These are phyloP conservation scores for Daldinia vernicosa DNA, from an alignment of 495 filamentous ascomycete genomes.

Conservation along the genomic window DNA sequence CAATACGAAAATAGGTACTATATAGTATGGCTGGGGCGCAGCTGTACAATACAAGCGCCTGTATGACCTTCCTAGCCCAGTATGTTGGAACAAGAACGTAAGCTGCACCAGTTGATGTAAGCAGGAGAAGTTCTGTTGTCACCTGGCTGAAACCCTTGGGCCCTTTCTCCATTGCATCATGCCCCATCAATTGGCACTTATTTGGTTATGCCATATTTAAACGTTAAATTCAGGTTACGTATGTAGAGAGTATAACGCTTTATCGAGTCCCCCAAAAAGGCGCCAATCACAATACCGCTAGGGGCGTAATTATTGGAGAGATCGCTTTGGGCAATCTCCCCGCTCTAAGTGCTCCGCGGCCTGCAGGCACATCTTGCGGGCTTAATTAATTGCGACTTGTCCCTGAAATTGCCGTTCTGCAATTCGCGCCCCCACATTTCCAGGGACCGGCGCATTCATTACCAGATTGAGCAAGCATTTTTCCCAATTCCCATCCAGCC, in stretches of 20 bases:
- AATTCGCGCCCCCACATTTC: conserved; percentile 28
- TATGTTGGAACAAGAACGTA: neutral
- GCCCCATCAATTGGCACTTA: neutral
- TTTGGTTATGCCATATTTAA: neutral
- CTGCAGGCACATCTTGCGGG: conserved; percentile 1
- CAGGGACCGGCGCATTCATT: conserved; percentile 25
- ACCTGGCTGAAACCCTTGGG: neutral
- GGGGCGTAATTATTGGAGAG: conserved; percentile 14
- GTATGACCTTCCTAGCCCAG: neutral
- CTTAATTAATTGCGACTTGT: conserved; percentile 44
- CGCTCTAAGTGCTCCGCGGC: conserved; percentile 18
- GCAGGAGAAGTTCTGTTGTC: neutral
- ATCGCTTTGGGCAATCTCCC: conserved; percentile 38
- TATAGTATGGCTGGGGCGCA: neutral
- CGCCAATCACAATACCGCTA: conserved; percentile 8
- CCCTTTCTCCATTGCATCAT: neutral
- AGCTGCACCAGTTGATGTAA: neutral
- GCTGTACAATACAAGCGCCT: neutral
- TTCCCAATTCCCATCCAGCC: conserved; percentile 18
- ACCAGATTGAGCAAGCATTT: conserved; percentile 2
- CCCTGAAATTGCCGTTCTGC: conserved; percentile 36
- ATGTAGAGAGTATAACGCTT: neutral
- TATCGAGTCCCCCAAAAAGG: conserved; percentile 12
- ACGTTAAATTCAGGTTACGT: neutral
- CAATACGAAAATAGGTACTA: neutral